These are phyloP conservation scores for Zea luxurians DNA, from an alignment of 176 grass and related monocot species.

Conservation along the genomic window DNA sequence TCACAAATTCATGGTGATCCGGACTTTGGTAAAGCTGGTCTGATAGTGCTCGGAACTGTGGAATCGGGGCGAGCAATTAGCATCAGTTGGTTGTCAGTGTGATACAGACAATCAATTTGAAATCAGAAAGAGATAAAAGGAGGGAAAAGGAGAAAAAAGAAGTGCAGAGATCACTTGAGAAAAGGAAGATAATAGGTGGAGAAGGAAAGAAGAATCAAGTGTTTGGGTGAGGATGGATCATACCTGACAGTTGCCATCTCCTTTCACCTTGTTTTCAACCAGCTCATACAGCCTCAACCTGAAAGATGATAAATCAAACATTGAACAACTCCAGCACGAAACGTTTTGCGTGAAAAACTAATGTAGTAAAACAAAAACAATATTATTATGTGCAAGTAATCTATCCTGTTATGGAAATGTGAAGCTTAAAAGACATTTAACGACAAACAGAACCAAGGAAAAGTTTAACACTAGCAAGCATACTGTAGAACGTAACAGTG, in stretches of 20 bases:
- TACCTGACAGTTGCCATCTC: slow-evolving; percentile 99
- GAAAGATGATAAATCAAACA: slow-evolving; percentile 27
- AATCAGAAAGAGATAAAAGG: neutral
- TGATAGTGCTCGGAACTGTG: slow-evolving; percentile 92
- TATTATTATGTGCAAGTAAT: neutral
- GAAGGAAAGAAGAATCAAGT: slow-evolving; percentile 5
- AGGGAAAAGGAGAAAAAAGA: neutral
- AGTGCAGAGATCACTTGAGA: neutral
- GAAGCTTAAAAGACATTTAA: slow-evolving; percentile 1
- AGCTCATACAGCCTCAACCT: slow-evolving; percentile 91
- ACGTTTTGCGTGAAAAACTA: neutral
- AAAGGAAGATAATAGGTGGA: neutral
- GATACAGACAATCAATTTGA: neutral
- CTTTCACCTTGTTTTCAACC: slow-evolving; percentile 82
- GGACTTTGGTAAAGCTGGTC: slow-evolving; percentile 88
- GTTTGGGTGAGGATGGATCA: neutral
- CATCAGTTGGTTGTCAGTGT: slow-evolving; percentile 19
- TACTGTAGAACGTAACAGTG: slow-evolving; percentile 27
- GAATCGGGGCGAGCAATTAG: slow-evolving; percentile 27
- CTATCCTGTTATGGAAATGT: neutral
- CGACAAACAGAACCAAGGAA: neutral
- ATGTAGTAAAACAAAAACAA: slow-evolving; percentile 1
- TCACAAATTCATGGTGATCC: slow-evolving; percentile 94
- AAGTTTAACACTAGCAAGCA: slow-evolving; percentile 23
- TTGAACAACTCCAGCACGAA: slow-evolving; percentile 13